Percentiles rank a stretch among this genome's conserved stretches.
Evolutionary conservation across 179 eudicot species (phyloP).

Genomic region (Patellifolia procumbens): DNA sequence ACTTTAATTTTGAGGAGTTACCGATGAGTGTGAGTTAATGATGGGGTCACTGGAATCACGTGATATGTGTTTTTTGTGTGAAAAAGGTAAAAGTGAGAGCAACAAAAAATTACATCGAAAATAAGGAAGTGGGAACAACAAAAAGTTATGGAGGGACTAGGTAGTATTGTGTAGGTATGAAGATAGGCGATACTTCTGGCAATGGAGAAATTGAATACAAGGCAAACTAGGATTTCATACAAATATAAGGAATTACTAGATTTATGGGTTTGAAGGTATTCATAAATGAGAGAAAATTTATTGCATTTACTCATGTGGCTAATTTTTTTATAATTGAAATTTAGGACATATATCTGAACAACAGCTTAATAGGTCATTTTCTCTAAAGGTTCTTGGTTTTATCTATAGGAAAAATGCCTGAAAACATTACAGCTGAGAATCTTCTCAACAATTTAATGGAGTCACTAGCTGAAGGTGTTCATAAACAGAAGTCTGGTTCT

Average conservation of each 20-base stretch:
- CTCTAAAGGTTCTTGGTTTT: conserved; percentile 1
- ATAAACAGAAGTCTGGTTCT: conserved; percentile 58
- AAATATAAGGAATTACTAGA: background rate
- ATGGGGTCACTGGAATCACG: too few relatives aligned
- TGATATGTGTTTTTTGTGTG: too few relatives aligned
- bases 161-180: too few relatives aligned
- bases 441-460: conserved; percentile 75
- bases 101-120: too few relatives aligned
- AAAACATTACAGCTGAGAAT: conserved; percentile 66
- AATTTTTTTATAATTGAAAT: background rate
- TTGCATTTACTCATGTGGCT: background rate
- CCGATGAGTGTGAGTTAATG: background rate
- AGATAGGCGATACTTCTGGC: background rate
- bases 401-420: conserved; percentile 63
- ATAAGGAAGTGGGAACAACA: too few relatives aligned
- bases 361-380: background rate
- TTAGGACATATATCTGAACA: background rate
- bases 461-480: conserved; percentile 49
- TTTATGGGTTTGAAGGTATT: background rate
- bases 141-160: too few relatives aligned
- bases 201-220: background rate
- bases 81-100: too few relatives aligned
- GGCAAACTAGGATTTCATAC: background rate
- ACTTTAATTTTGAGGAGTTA: too few relatives aligned
- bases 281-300: background rate